These are phyloP conservation scores for Jamesozyma lodderae DNA, from an alignment of 805 yeast genomes.

Conservation along the genomic window DNA sequence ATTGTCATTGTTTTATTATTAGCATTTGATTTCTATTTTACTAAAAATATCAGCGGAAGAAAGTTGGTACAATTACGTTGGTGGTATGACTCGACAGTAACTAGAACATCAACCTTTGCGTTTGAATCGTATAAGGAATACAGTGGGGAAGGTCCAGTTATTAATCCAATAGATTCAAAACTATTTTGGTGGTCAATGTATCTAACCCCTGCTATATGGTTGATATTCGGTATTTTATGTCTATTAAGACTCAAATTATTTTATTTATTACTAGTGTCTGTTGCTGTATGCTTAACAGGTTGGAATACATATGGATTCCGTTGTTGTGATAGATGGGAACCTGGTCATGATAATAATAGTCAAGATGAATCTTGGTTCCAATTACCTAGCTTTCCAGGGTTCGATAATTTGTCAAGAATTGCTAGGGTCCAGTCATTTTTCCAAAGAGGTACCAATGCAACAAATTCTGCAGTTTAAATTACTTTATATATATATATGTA, in stretches of 20 bases:
- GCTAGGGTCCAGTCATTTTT: conserved; percentile 24
- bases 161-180: conserved; percentile 87
- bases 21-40: conserved; percentile 90
- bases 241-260: conserved; percentile 67
- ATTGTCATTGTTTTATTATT: conserved; percentile 65
- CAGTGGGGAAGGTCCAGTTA: conserved; percentile 32
- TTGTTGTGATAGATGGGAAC: conserved; percentile 82
- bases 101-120: conserved; percentile 20
- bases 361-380: conserved; percentile 23
- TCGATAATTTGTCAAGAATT: conserved; percentile 21
- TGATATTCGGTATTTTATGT: conserved; percentile 64
- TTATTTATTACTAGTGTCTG: conserved; percentile 49
- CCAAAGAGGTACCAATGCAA: conserved; percentile 8
- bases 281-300: conserved; percentile 62
- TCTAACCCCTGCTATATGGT: conserved; percentile 69
- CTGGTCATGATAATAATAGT: conserved; percentile 11
- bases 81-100: conserved; percentile 77
- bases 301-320: conserved; percentile 88
- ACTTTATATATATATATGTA: not conserved
- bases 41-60: conserved; percentile 85
- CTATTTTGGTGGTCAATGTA: conserved; percentile 80
- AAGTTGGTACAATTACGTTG: conserved; percentile 85
- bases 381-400: conserved; percentile 21
- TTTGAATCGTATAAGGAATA: conserved; percentile 31
- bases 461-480: not conserved